phyloP scores from a whole-genome alignment of 257 asterid species.

The Parsonsia alboflavescens region DNA sequence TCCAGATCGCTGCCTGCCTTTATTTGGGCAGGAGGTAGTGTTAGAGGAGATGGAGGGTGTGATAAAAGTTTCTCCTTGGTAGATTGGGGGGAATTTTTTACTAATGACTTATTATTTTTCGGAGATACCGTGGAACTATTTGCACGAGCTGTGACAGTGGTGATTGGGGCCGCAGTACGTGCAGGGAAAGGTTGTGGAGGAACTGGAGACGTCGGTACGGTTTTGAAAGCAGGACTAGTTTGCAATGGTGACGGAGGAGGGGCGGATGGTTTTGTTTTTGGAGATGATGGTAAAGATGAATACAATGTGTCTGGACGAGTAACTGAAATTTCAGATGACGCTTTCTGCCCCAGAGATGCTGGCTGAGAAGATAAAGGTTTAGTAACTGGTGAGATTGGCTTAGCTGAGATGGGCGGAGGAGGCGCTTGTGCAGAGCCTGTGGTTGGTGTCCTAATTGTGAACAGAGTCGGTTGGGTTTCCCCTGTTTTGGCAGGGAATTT shows the following conservation, averaged over 20 bases:
- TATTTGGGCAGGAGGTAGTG: constrained; percentile 29
- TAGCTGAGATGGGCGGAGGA: constrained; percentile 3
- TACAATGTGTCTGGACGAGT: constrained; percentile 9
- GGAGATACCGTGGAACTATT: constrained; percentile 28
- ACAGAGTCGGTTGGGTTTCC: constrained; percentile 1
- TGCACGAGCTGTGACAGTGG: constrained; percentile 5
- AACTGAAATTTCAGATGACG: not conserved
- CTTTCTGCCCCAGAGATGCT: constrained; percentile 16
- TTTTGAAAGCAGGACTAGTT: constrained; percentile 22
- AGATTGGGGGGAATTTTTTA: constrained; percentile 31
- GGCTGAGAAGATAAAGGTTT: no score
- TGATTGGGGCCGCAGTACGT: constrained; percentile 3
- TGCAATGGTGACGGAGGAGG: constrained; percentile 24
- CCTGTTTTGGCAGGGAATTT: constrained; percentile 4
- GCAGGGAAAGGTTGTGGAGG: constrained; percentile 13
- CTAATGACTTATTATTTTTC: constrained; percentile 26
- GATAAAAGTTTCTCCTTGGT: constrained; percentile 26
- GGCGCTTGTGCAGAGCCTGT: constrained; percentile 5
- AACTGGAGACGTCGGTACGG: constrained; percentile 3
- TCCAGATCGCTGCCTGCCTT: constrained; percentile 22
- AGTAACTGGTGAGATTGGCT: constrained; percentile 11
- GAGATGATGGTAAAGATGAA: constrained; percentile 18
- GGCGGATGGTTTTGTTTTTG: constrained; percentile 18
- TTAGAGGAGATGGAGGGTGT: constrained; percentile 51
- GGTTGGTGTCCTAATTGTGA: constrained; percentile 7